These are phyloP conservation scores for Mycena indigotica DNA, from an alignment of 768 basidiomycete genomes.

Conservation along the genomic window DNA sequence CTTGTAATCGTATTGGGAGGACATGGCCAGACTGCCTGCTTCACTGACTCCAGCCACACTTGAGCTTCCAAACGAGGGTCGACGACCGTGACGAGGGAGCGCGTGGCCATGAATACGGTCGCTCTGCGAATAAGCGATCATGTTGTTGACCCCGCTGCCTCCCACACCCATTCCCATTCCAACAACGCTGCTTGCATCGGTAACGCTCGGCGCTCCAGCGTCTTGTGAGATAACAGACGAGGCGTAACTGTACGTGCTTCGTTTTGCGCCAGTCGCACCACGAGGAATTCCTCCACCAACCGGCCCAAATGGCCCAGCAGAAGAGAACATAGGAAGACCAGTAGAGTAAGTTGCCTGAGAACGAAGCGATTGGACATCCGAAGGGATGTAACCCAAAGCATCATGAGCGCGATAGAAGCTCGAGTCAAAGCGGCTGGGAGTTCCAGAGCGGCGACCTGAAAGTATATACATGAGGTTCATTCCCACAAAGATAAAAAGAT, in stretches of 20 bases:
- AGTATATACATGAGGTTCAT: constrained; percentile 9
- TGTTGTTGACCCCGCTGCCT: constrained; percentile 48
- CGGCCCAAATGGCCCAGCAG: constrained; percentile 69
- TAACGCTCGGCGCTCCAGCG: constrained; percentile 60
- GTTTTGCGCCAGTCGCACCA: constrained; percentile 65
- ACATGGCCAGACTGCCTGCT: constrained; percentile 59
- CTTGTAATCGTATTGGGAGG: constrained; percentile 80
- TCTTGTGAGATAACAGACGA: constrained; percentile 95
- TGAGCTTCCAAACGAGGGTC: constrained; percentile 69
- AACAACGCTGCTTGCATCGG: constrained; percentile 64
- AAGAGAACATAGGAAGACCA: constrained; percentile 81
- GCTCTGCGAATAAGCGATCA: constrained; percentile 86
- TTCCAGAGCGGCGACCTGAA: constrained; percentile 73
- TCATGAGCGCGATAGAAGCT: constrained; percentile 96
- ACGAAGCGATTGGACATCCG: constrained; percentile 92
- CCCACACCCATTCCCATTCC: constrained; percentile 30
- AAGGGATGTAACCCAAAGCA: constrained; percentile 89
- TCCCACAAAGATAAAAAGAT: not conserved
- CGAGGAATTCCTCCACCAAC: constrained; percentile 54
- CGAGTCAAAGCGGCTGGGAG: constrained; percentile 93
- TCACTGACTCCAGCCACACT: constrained; percentile 77
- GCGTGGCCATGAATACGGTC: constrained; percentile 59
- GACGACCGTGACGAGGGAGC: constrained; percentile 43
- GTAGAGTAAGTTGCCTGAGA: constrained; percentile 97
- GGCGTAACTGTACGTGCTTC: constrained; percentile 81